Base-by-base conservation (phyloP, 208 protist genomes). In the Acanthamoeba royreba region DNA sequence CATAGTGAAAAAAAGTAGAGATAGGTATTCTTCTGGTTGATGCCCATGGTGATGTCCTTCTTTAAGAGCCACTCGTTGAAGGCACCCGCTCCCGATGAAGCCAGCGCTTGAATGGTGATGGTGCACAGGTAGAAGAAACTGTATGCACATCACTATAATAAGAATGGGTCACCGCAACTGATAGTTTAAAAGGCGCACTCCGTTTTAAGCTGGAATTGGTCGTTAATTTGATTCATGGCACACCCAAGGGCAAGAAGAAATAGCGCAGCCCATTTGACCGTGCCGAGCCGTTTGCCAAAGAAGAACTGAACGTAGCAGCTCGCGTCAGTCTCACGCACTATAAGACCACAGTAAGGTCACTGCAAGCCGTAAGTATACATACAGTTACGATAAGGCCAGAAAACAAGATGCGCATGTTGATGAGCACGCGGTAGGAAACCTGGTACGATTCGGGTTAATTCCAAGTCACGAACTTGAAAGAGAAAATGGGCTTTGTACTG, bases 61-160 rank as follows among this genome's bases (percentile, higher is more conserved):
- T 90, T 90, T n/a, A 90, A 40, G 8, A 66, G 49, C 52, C 31
- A 58, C 83, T 90, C 83, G 42, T 90, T 90, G 83, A 49, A 90
- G 5, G 52, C 83, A n/a, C 83, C 83, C 17, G 49, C 83, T 2
- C 45, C 45, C 19, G 49, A 69, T 22, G 49, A 58, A 33, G 52
- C 49, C 46, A 90, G 25, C 17, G 83, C 83, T n/a, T 86, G 77
- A 5, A 86, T 86, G 25, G 77, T 86, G 46, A 86, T 86, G 17
- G 77, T 86, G n/a, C 45, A 47, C 46, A 86, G 38, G 40, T 86
- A 86, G 52, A 86, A 58, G 42, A 35, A 1, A 15, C 77, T 86
- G 46, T n/a, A n/a, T n/a, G n/a, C n/a, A n/a, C n/a, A n/a, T n/a
- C n/a, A n/a, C n/a, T n/a, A n/a, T n/a, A n/a, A n/a, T n/a, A n/a